Evolutionary conservation across 106 monocot genomes (phyloP).

Genomic region (Narthecium ossifragum): DNA sequence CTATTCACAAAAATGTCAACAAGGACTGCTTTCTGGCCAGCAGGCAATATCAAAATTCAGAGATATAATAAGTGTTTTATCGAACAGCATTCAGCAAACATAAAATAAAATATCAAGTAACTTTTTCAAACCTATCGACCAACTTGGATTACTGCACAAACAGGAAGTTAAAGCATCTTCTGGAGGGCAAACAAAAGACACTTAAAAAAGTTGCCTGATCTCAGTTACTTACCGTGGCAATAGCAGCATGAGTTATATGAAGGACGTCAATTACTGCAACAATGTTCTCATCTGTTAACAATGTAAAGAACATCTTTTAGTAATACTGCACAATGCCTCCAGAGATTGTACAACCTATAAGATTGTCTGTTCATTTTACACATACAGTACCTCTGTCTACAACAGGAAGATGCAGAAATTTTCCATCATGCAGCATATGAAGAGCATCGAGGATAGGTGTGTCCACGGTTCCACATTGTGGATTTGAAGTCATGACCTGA

Average conservation of each 20-base stretch:
- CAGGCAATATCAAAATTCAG: too few relatives aligned
- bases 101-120: too few relatives aligned
- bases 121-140: too few relatives aligned
- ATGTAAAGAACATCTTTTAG: not conserved
- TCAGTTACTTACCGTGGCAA: conserved; percentile 33
- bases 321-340: too few relatives aligned
- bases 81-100: too few relatives aligned
- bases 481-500: conserved; percentile 95
- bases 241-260: conserved; percentile 30
- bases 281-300: conserved; percentile 27
- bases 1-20: too few relatives aligned
- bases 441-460: conserved; percentile 93
- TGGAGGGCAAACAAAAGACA: too few relatives aligned
- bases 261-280: conserved; percentile 28
- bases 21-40: too few relatives aligned
- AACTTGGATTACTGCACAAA: too few relatives aligned
- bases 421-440: conserved; percentile 83
- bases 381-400: conserved; percentile 62
- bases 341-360: not conserved
- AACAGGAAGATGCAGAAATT: conserved; percentile 93
- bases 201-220: too few relatives aligned
- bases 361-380: not conserved
- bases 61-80: too few relatives aligned
- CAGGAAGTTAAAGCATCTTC: too few relatives aligned
- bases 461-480: conserved; percentile 78